phyloP scores from a whole-genome alignment of 768 basidiomycete genomes.

The Auriculariales sp. region DNA sequence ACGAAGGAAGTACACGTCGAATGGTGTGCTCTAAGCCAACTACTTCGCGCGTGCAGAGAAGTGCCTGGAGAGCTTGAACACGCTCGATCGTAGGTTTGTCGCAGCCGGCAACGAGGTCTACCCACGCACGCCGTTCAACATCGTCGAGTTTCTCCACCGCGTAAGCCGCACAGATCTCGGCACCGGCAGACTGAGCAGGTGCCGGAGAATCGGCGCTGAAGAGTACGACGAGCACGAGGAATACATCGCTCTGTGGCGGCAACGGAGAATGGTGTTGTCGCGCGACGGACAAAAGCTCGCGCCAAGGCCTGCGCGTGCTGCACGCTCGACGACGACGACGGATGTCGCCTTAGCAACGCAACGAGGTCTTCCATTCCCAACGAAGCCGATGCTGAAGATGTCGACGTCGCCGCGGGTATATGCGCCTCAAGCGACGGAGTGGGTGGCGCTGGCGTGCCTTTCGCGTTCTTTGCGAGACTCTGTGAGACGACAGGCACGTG shows the following conservation, averaged over 20 bases:
- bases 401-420: no score
- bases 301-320: no score
- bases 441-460: no score
- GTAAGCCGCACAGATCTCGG: slow-evolving; percentile 56
- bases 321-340: no score
- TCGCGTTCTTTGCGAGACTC: no score
- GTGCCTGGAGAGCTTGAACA: slow-evolving; percentile 48
- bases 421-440: no score
- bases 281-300: no score
- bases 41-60: slow-evolving; percentile 52
- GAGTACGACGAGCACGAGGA: slow-evolving; percentile 44
- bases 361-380: no score
- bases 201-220: slow-evolving; percentile 40
- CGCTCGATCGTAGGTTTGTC: slow-evolving; percentile 24
- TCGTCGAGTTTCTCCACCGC: slow-evolving; percentile 18
- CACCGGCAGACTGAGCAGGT: slow-evolving; percentile 50
- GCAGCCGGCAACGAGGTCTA: slow-evolving; percentile 51
- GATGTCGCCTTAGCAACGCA: no score
- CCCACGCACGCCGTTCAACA: slow-evolving; percentile 42
- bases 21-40: slow-evolving; percentile 49
- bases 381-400: no score
- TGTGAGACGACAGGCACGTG: no score
- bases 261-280: no score
- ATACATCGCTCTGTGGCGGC: slow-evolving; percentile 37
- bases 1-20: slow-evolving; percentile 40